Evolutionary conservation across 768 basidiomycete genomes (phyloP).

Genomic region (Serendipita sp.): DNA sequence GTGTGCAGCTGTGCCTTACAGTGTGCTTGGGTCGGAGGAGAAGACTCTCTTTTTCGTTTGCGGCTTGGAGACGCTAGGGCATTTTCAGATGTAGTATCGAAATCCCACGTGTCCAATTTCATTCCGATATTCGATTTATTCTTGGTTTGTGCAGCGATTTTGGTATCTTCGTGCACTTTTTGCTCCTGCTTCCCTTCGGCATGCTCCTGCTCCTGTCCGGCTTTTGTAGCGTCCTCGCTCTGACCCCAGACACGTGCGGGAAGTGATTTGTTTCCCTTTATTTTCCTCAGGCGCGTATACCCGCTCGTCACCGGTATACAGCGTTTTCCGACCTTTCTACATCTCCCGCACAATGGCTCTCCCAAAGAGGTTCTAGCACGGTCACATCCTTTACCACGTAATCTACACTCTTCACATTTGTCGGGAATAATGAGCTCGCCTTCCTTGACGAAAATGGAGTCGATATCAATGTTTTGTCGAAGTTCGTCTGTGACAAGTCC

Average conservation of each 20-base stretch:
- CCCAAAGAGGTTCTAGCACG: neutral
- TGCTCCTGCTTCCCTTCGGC: neutral
- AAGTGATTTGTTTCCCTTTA: neutral
- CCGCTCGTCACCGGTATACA: neutral
- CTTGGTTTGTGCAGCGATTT: neutral
- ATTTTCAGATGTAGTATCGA: neutral
- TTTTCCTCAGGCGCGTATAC: neutral
- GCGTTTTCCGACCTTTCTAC: neutral
- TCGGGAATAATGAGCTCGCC: conserved; percentile 1
- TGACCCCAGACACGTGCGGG: neutral
- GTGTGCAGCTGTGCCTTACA: neutral
- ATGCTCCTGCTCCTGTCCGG: neutral
- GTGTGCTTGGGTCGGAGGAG: neutral
- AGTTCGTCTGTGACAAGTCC: neutral
- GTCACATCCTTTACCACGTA: neutral
- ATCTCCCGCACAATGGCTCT: neutral
- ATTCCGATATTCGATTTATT: neutral
- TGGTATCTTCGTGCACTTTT: neutral
- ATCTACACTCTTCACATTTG: conserved; percentile 2
- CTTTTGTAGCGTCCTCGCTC: neutral
- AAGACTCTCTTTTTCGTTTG: neutral
- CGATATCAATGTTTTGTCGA: neutral
- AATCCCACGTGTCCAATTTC: neutral
- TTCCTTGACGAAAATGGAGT: neutral
- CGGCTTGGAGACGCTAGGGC: neutral